A percentile compares a stretch with the other conserved stretches of the same genome.
These are phyloP conservation scores for Coemansia aciculifera DNA, from an alignment of 192 early-diverging fungal genomes.

Conservation along the genomic window DNA sequence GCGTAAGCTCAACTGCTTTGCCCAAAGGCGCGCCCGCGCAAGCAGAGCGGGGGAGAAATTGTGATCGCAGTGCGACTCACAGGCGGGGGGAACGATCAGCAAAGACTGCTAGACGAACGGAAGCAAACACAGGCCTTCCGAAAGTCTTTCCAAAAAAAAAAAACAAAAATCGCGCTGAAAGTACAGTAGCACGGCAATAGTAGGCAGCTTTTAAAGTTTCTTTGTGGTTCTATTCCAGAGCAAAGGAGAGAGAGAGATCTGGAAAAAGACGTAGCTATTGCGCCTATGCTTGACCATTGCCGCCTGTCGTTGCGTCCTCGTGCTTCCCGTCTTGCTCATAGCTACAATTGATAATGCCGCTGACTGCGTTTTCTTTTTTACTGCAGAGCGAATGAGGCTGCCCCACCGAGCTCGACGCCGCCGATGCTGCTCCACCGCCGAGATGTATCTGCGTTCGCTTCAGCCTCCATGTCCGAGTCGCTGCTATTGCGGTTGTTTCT, in stretches of 20 bases:
- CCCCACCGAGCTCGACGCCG: background rate
- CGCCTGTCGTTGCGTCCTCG: too few relatives aligned
- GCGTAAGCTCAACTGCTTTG: background rate
- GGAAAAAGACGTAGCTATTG: background rate
- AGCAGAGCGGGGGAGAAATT: background rate
- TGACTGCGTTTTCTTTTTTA: background rate
- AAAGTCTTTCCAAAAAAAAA: background rate
- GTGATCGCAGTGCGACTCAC: background rate
- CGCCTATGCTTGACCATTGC: background rate
- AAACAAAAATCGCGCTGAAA: background rate
- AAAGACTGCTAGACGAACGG: background rate
- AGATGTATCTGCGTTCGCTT: background rate
- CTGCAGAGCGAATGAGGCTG: background rate
- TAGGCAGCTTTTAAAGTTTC: background rate
- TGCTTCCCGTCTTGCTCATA: too few relatives aligned
- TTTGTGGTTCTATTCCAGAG: background rate
- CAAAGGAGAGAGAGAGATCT: too few relatives aligned
- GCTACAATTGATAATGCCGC: background rate
- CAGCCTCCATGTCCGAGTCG: background rate
- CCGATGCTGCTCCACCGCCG: conserved; percentile 2
- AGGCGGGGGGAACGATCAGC: background rate
- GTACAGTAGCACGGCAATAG: background rate
- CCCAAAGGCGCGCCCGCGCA: background rate
- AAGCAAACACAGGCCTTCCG: too few relatives aligned
- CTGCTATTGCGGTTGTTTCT: background rate